These are phyloP conservation scores for Coix lacrymajobi DNA, from an alignment of 176 grass and related monocot genomes.

Conservation along the genomic window DNA sequence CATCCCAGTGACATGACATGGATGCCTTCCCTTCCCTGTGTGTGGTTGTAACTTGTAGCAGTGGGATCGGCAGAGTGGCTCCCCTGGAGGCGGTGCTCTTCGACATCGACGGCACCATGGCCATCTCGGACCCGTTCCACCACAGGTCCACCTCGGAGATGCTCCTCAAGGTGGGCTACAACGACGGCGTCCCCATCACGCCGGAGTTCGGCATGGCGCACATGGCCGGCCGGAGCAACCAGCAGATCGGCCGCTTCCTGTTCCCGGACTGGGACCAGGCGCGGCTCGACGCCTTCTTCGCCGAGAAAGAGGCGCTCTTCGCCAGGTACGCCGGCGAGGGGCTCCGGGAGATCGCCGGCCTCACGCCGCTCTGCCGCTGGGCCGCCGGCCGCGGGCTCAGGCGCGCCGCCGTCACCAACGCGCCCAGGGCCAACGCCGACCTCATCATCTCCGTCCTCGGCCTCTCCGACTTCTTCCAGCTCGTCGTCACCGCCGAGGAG, in stretches of 20 bases:
- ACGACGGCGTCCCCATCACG: constrained; percentile 66
- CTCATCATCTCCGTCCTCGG: constrained; percentile 74
- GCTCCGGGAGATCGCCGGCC: constrained; percentile 55
- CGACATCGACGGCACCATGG: constrained; percentile 80
- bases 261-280: constrained; percentile 70
- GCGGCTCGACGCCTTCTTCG: constrained; percentile 45
- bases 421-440: constrained; percentile 66
- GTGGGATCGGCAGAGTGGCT: constrained; percentile 36
- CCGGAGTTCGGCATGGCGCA: constrained; percentile 64
- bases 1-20: too few relatives aligned
- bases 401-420: constrained; percentile 77
- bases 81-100: constrained; percentile 71
- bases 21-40: too few relatives aligned
- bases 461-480: constrained; percentile 67
- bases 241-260: constrained; percentile 53
- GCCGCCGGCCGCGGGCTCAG: constrained; percentile 37
- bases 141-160: constrained; percentile 67
- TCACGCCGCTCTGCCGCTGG: constrained; percentile 57
- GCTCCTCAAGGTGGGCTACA: constrained; percentile 63
- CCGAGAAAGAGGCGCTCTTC: constrained; percentile 74
- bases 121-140: constrained; percentile 72
- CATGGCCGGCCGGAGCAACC: constrained; percentile 66
- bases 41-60: not conserved
- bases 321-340: constrained; percentile 55
- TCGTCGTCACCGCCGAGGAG: constrained; percentile 59